Conservation (phyloP, 169 alveolate species). For the Miamiensis avidus region DNA sequence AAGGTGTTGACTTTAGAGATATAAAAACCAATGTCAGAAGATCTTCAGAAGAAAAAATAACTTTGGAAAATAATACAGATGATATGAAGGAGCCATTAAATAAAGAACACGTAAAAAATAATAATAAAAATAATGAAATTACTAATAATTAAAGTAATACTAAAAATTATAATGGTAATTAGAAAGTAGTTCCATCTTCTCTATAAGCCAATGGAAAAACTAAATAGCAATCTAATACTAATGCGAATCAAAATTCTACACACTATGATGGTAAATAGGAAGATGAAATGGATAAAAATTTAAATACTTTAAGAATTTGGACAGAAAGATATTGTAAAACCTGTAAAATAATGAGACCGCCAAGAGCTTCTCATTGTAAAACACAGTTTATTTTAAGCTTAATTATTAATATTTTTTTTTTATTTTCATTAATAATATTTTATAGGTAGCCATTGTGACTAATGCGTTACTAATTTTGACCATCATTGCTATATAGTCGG, state of each 20-base stretch:
- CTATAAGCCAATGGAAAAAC: neutral
- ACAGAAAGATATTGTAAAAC: slow-evolving; percentile 50
- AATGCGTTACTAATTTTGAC: neutral
- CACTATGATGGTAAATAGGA: neutral
- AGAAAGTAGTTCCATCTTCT: neutral
- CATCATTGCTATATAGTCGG: neutral
- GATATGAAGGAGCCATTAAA: neutral
- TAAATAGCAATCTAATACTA: neutral
- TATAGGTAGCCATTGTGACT: neutral
- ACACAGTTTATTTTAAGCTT: neutral
- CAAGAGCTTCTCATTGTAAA: slow-evolving; percentile 56
- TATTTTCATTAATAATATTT: no score
- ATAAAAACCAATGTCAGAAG: no score
- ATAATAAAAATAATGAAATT: neutral
- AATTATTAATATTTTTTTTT: no score
- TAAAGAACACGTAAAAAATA: neutral
- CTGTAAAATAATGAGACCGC: slow-evolving; percentile 58
- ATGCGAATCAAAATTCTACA: neutral
- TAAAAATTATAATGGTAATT: no score
- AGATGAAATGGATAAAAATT: neutral
- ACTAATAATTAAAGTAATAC: neutral
- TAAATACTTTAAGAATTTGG: neutral
- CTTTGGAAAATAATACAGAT: no score
- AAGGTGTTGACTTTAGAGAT: no score
- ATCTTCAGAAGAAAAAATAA: no score